Percentiles rank a stretch among this genome's conserved stretches.
Evolutionary conservation across 805 yeast genomes (phyloP).

Genomic region (Ogataea glucozyma): DNA sequence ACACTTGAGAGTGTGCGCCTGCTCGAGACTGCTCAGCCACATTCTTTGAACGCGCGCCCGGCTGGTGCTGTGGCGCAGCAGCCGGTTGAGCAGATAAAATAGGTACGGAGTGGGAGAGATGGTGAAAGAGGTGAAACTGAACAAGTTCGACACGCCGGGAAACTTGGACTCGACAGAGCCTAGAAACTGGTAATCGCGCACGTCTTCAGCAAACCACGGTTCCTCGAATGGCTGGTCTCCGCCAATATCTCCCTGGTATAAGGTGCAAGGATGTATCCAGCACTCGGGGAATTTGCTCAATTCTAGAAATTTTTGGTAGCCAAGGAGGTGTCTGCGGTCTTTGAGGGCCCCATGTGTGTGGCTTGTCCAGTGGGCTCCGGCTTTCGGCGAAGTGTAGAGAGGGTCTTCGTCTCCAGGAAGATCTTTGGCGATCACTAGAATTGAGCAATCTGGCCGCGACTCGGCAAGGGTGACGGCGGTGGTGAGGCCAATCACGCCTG

Average conservation of each 20-base stretch:
- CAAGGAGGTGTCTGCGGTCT: conserved; percentile 40
- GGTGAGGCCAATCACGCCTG: conserved; percentile 58
- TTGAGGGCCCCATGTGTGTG: conserved; percentile 39
- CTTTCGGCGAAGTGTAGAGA: conserved; percentile 62
- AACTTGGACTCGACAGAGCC: conserved; percentile 33
- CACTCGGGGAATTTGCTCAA: conserved; percentile 39
- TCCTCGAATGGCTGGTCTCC: conserved; percentile 12
- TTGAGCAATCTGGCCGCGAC: conserved; percentile 33
- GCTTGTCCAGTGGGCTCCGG: conserved; percentile 71
- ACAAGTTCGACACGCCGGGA: conserved; percentile 39
- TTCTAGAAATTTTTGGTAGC: conserved; percentile 37
- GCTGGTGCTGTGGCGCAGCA: conserved; percentile 47
- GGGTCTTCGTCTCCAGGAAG: conserved; percentile 57
- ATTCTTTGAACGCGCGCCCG: conserved; percentile 47
- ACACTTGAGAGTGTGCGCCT: conserved; percentile 8
- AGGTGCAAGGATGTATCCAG: conserved; percentile 32
- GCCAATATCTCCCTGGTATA: conserved; percentile 29
- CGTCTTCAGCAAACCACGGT: conserved; percentile 55
- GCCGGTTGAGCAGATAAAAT: conserved; percentile 47
- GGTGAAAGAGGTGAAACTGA: conserved; percentile 51
- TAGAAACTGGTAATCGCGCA: conserved; percentile 40
- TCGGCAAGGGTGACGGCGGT: conserved; percentile 43
- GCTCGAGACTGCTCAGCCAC: conserved; percentile 45
- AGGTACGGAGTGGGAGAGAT: conserved; percentile 61
- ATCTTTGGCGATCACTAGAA: conserved; percentile 43